Percentiles rank a stretch among this genome's conserved stretches.
Conservation (phyloP, 352 stramenopile species). For the Phytophthora capsici region DNA sequence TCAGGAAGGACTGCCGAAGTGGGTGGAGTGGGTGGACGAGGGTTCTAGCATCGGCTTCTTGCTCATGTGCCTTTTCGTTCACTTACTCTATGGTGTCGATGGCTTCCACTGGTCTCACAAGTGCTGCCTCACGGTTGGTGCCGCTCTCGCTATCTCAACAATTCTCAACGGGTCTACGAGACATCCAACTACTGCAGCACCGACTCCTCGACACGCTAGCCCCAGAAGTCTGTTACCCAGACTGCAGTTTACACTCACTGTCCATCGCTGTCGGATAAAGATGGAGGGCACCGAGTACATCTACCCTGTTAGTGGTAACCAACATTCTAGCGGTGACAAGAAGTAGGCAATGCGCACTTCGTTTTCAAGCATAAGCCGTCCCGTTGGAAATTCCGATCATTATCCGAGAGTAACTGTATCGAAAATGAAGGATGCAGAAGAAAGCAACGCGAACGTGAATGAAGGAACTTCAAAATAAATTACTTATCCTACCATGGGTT, state of each 20-base stretch:
- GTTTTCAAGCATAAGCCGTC: constrained; percentile 16
- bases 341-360: constrained; percentile 19
- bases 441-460: constrained; percentile 13
- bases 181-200: constrained; percentile 30
- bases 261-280: constrained; percentile 83
- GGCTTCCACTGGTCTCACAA: constrained; percentile 89
- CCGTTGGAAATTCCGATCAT: too few relatives aligned
- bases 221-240: constrained; percentile 69
- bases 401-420: too few relatives aligned
- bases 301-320: constrained; percentile 39
- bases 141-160: constrained; percentile 81
- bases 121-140: constrained; percentile 82
- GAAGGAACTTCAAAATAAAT: constrained; percentile 48
- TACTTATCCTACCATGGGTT: constrained; percentile 44
- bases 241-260: constrained; percentile 80
- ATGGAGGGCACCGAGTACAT: constrained; percentile 78
- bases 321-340: constrained; percentile 24
- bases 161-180: constrained; percentile 72
- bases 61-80: constrained; percentile 85
- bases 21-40: constrained; percentile 81
- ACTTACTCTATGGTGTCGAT: constrained; percentile 83
- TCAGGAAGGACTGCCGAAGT: constrained; percentile 59
- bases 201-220: constrained; percentile 52
- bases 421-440: too few relatives aligned
- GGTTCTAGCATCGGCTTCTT: constrained; percentile 81